A percentile compares a stretch with the other conserved stretches of the same genome.
Conservation (phyloP, 2,329 filamentous ascomycete species). For the Ascochyta koolunga region DNA sequence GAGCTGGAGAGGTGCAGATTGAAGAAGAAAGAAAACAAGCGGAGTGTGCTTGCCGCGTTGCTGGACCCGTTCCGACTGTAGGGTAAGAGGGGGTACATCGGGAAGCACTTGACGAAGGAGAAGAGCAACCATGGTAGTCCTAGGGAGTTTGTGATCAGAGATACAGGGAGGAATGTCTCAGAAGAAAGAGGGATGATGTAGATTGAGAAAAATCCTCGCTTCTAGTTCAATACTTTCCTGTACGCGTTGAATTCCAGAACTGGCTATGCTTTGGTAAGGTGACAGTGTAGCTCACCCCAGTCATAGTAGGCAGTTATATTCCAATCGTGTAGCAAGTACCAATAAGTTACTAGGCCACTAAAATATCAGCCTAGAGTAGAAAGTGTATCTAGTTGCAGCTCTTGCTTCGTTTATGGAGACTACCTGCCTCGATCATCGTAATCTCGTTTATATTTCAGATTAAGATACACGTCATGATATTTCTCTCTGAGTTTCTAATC, state of each 20-base stretch:
- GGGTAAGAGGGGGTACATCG: conserved; percentile 38
- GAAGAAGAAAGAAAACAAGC: conserved; percentile 36
- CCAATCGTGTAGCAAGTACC: too few species aligned
- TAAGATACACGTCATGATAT: too few species aligned
- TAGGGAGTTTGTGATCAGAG: not conserved
- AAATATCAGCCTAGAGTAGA: too few species aligned
- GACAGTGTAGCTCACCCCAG: too few species aligned
- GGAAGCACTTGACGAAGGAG: conserved; percentile 28
- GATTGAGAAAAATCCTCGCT: not conserved
- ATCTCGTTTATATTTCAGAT: too few species aligned
- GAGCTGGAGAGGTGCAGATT: conserved; percentile 35
- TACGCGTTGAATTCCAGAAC: not conserved
- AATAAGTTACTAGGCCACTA: too few species aligned
- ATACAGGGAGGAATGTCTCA: not conserved
- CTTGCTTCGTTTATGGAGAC: too few species aligned
- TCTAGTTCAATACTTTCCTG: not conserved
- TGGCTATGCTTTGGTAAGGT: too few species aligned
- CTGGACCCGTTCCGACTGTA: conserved; percentile 42
- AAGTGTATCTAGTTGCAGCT: too few species aligned
- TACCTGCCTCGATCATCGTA: too few species aligned
- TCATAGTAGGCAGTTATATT: too few species aligned
- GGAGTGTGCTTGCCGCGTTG: conserved; percentile 23
- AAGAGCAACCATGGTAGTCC: not conserved
- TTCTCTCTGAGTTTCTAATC: too few species aligned
- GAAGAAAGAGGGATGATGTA: conserved; percentile 1